Percentiles rank a stretch among this genome's conserved stretches.
Conservation (phyloP, 306 rosid genomes). For the Pterocarpus macrocarpus region DNA sequence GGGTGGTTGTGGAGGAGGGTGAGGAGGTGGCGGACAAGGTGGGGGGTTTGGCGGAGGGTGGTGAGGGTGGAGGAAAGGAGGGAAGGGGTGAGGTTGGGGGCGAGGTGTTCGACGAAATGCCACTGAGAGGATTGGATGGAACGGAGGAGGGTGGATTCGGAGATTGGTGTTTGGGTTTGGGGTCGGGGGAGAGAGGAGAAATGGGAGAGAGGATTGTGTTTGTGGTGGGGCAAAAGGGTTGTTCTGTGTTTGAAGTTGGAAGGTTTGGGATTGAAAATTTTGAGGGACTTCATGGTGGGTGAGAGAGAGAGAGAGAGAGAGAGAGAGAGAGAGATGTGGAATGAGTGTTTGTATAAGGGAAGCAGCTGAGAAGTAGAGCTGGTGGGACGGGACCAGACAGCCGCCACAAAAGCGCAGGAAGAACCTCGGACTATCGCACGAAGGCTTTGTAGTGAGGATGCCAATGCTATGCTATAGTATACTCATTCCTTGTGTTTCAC, state of each 20-base stretch:
- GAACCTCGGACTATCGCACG: too few species aligned
- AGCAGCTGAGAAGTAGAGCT: not conserved
- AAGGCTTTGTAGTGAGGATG: too few species aligned
- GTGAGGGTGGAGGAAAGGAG: constrained; percentile 59
- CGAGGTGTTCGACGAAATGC: constrained; percentile 80
- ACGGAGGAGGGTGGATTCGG: constrained; percentile 50
- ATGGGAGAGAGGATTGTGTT: constrained; percentile 15
- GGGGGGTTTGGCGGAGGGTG: constrained; percentile 61
- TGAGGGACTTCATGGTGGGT: constrained; percentile 44
- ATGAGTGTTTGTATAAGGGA: not conserved
- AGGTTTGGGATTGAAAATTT: constrained; percentile 24
- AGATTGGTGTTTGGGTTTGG: constrained; percentile 44
- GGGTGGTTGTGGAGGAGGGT: constrained; percentile 50
- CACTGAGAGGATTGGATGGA: constrained; percentile 76
- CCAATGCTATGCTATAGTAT: too few species aligned
- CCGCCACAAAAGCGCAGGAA: too few species aligned
- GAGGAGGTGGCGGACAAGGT: constrained; percentile 56
- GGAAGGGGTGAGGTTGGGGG: constrained; percentile 58
- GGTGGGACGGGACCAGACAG: too few species aligned
- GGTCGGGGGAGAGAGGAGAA: constrained; percentile 41
- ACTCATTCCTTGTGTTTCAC: too few species aligned
- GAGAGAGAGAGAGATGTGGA: not conserved
- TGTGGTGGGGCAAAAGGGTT: constrained; percentile 15
- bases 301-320: not conserved
- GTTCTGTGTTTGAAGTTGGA: constrained; percentile 27